These are phyloP conservation scores for Phaffomyces thermotolerans DNA, from an alignment of 805 yeast species.

Conservation along the genomic window DNA sequence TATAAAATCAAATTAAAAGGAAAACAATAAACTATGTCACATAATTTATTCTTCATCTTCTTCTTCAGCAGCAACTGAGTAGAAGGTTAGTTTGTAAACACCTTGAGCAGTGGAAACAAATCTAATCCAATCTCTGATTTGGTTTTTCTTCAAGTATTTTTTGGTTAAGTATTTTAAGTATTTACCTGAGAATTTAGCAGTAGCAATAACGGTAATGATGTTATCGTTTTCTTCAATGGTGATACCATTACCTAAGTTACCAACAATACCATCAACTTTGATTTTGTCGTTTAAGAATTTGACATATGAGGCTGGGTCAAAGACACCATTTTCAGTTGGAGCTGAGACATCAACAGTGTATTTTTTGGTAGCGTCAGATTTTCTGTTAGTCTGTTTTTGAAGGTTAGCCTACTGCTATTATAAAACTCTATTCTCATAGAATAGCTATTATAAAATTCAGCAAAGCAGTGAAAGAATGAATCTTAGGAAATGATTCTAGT, in stretches of 20 bases:
- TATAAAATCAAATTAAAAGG: background rate
- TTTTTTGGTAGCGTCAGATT: slow-evolving; percentile 77
- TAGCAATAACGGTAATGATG: slow-evolving; percentile 81
- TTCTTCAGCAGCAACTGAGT: slow-evolving; percentile 96
- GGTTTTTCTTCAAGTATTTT: slow-evolving; percentile 99
- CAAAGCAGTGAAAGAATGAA: slow-evolving; percentile 16
- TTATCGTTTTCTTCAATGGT: slow-evolving; percentile 84
- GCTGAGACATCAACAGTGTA: slow-evolving; percentile 94
- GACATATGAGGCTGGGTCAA: slow-evolving; percentile 95
- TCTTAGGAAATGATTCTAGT: slow-evolving; percentile 15
- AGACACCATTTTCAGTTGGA: slow-evolving; percentile 95
- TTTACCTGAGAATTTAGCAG: slow-evolving; percentile 98
- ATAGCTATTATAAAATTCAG: slow-evolving; percentile 29
- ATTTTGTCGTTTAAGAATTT: slow-evolving; percentile 98
- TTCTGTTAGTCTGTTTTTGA: slow-evolving; percentile 61
- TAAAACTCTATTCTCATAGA: slow-evolving; percentile 13
- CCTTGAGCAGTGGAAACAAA: slow-evolving; percentile 92
- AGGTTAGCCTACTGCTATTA: slow-evolving; percentile 71
- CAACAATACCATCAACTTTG: slow-evolving; percentile 94
- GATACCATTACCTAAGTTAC: slow-evolving; percentile 95
- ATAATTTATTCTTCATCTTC: slow-evolving; percentile 82
- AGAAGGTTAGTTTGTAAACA: slow-evolving; percentile 97
- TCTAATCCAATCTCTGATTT: slow-evolving; percentile 99
- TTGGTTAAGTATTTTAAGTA: slow-evolving; percentile 99
- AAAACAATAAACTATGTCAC: background rate